Base-by-base conservation (phyloP, 225 moss, liverwort and hornwort species). In the Takakia lepidozioides region DNA sequence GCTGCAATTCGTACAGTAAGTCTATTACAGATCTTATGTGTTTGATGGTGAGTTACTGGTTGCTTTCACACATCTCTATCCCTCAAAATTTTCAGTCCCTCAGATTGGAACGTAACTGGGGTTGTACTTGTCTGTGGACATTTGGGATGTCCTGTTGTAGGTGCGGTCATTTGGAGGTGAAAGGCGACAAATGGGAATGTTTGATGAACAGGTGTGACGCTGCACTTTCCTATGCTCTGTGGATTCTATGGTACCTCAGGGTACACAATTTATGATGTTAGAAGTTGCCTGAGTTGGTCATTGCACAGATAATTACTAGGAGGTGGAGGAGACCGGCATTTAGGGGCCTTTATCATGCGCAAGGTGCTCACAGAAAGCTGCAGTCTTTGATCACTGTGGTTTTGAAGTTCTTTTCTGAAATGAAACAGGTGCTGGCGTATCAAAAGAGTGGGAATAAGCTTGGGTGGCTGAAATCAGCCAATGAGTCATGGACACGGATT, bases 401-500 rank as follows among this genome's bases (percentile, higher is more conserved):
- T 20, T 13, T 37, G 17, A 32, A 13, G 17, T 5, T 25, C 32
- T 27, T 13, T 43, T 27, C 3, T 42, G 25, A 25, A 27, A 25
- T n/a, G 30, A n/a, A 40, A 35, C 84, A 95, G 95, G 90, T 98
- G 18, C 52, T 87, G 48, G 81, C 81, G 14, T 98, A 87, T 60
- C 87, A 98, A 53, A 65, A 85, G 54, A 98, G 98, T 62, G 98
- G 98, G 35, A 85, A 71, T 59, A 91, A 67, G 59, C 64, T 98
- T 50, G 98, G 98, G 24, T 91, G 85, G 90, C 71, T 98, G 35
- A 98, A 85, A 64, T 87, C 98, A 42, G 72, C 85, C 22, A 98
- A 98, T 32, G 98, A 98, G 61, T 98, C 98, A 30, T 98, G 91
- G 91, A 98, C 98, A 46, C 87, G 98, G 21, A 68, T 98, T 63